phyloP scores from a whole-genome alignment of 2,329 filamentous ascomycete species.

The Cyanodermella asteris region DNA sequence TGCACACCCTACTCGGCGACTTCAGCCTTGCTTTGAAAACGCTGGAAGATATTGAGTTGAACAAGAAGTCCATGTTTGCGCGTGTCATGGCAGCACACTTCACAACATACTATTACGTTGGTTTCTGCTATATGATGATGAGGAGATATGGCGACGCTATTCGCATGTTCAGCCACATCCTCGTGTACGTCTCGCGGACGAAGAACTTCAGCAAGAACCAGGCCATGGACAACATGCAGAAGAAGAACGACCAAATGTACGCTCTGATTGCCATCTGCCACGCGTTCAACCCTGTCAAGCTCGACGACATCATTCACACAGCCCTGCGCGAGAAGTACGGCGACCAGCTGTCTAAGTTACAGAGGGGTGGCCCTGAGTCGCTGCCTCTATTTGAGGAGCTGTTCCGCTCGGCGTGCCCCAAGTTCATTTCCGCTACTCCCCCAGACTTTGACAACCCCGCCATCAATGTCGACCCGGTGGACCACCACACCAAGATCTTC shows the following conservation, averaged over 20 bases:
- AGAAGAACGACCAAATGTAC: slow-evolving; percentile 99
- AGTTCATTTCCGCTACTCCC: slow-evolving; percentile 94
- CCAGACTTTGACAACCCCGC: slow-evolving; percentile 96
- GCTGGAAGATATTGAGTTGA: slow-evolving; percentile 96
- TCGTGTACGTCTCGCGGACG: slow-evolving; percentile 93
- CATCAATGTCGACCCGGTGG: slow-evolving; percentile 86
- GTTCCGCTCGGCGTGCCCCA: slow-evolving; percentile 93
- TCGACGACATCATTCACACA: slow-evolving; percentile 98
- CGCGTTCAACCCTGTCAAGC: slow-evolving; percentile 85
- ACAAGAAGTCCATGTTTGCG: slow-evolving; percentile 99
- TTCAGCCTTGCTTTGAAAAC: slow-evolving; percentile 98
- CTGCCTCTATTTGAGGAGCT: slow-evolving; percentile 96
- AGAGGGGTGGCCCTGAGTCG: slow-evolving; percentile 84
- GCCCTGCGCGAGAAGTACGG: slow-evolving; percentile 97
- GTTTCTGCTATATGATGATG: slow-evolving; percentile 99
- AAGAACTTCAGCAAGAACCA: slow-evolving; percentile 99
- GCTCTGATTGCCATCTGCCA: slow-evolving; percentile 97
- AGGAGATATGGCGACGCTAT: slow-evolving; percentile 97
- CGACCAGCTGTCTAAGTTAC: slow-evolving; percentile 89
- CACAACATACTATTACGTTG: slow-evolving; percentile 99
- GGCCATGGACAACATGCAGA: slow-evolving; percentile 84
- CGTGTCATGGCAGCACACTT: slow-evolving; percentile 99
- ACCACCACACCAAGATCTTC: slow-evolving; percentile 93
- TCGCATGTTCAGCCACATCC: slow-evolving; percentile 99
- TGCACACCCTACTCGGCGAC: slow-evolving; percentile 90